A percentile compares a stretch with the other conserved stretches of the same genome.
These are phyloP conservation scores for Russula sp. DNA, from an alignment of 768 basidiomycete genomes.

Conservation along the genomic window DNA sequence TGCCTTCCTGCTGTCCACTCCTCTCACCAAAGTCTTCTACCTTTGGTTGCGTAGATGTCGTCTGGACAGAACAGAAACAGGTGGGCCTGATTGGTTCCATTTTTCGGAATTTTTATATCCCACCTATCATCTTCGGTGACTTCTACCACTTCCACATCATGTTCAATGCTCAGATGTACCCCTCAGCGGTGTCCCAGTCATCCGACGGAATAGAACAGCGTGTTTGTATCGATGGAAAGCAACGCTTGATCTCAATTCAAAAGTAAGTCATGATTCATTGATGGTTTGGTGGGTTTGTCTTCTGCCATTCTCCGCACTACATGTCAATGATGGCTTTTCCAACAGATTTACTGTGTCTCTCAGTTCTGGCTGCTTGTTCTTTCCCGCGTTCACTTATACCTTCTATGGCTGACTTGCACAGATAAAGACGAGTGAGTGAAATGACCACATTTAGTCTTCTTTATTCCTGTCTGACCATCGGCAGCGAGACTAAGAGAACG, in stretches of 20 bases:
- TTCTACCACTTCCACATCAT: neutral
- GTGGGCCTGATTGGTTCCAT: constrained; percentile 56
- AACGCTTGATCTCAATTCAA: constrained; percentile 58
- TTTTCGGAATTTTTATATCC: constrained; percentile 57
- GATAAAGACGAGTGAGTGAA: constrained; percentile 39
- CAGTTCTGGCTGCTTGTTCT: neutral
- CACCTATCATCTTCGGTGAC: constrained; percentile 59
- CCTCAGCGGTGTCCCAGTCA: constrained; percentile 33
- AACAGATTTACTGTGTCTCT: constrained; percentile 8
- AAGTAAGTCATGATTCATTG: constrained; percentile 46
- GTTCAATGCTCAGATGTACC: neutral
- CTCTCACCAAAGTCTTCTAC: neutral
- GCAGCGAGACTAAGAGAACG: constrained; percentile 23
- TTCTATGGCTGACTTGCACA: constrained; percentile 16
- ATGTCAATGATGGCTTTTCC: neutral
- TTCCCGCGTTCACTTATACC: neutral
- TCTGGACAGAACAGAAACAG: constrained; percentile 59
- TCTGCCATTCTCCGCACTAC: no score
- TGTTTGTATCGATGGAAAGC: constrained; percentile 65
- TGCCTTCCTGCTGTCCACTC: neutral
- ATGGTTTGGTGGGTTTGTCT: constrained; percentile 42
- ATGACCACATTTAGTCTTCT: neutral
- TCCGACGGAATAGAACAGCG: constrained; percentile 39
- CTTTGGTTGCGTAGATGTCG: constrained; percentile 37
- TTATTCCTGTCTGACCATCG: neutral